A percentile compares a stretch with the other conserved stretches of the same genome.
Evolutionary conservation across 164 flowering plant genomes (phyloP).

Genomic region (Vitis cinerea): DNA sequence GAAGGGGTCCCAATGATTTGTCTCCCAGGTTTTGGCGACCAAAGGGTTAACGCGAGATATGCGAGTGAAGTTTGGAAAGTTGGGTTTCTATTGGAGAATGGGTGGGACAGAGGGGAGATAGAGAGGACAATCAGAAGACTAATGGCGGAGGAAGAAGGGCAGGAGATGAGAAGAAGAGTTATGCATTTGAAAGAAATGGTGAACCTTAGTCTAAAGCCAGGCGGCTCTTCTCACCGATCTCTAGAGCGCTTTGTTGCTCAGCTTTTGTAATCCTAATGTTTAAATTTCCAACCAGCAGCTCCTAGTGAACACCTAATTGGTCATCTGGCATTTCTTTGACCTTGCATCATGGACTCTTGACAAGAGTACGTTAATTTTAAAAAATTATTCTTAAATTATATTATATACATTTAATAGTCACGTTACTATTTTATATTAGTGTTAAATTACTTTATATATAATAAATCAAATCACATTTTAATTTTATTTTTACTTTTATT

Average conservation of each 20-base stretch:
- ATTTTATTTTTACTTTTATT: no score
- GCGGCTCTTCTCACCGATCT: constrained; percentile 44
- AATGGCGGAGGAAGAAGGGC: constrained; percentile 40
- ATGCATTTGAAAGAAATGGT: constrained; percentile 29
- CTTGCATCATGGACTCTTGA: no score
- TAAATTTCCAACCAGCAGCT: no score
- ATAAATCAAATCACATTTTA: no score
- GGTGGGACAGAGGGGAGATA: constrained; percentile 31
- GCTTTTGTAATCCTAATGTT: constrained; percentile 1
- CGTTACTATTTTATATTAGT: no score
- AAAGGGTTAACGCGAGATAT: constrained; percentile 43
- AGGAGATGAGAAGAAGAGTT: constrained; percentile 33
- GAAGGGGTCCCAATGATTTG: constrained; percentile 72
- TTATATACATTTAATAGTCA: no score
- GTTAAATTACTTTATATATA: no score
- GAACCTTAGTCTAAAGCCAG: constrained; percentile 22
- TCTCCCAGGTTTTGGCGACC: constrained; percentile 43
- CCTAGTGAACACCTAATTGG: no score
- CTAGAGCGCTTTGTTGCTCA: constrained; percentile 20
- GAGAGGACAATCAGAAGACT: constrained; percentile 25
- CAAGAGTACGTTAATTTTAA: no score
- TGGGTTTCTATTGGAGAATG: constrained; percentile 38
- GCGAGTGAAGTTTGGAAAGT: constrained; percentile 42
- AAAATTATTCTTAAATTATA: no score
- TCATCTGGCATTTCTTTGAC: no score